Conservation (phyloP, 164 flowering plant genomes). For the Kingdonia uniflora region DNA sequence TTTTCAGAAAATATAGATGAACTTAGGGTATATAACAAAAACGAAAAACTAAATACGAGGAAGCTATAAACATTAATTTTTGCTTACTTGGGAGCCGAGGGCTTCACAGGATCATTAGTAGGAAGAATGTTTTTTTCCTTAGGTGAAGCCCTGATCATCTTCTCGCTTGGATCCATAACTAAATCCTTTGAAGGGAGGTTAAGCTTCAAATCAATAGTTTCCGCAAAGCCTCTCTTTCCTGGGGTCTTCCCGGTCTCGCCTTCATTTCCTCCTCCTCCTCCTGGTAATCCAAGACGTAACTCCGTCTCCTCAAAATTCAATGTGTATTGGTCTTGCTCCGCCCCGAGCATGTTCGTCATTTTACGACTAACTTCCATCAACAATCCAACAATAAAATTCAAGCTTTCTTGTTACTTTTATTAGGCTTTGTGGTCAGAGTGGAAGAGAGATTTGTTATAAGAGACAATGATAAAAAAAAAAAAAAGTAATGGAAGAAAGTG, state of each 20-base stretch:
- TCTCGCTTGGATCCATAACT: constrained; percentile 9
- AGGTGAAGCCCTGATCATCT: constrained; percentile 12
- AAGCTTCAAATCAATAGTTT: constrained; percentile 75
- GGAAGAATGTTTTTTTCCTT: constrained; percentile 23
- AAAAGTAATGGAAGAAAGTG: neutral
- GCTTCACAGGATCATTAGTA: constrained; percentile 36
- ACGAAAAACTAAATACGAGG: too few species aligned
- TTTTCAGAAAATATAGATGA: too few species aligned
- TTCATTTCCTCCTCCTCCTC: constrained; percentile 20
- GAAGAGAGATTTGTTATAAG: too few species aligned
- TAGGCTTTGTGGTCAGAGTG: neutral
- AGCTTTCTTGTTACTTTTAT: neutral
- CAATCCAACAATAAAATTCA: neutral
- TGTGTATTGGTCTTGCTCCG: constrained; percentile 6
- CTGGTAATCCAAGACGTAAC: constrained; percentile 60
- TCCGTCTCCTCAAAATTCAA: constrained; percentile 51
- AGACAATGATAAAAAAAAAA: neutral
- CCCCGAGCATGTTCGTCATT: constrained; percentile 17
- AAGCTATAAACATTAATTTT: too few species aligned
- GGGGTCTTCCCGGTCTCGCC: constrained; percentile 17
- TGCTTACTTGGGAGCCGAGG: constrained; percentile 45
- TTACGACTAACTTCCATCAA: constrained; percentile 19
- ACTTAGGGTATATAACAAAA: too few species aligned
- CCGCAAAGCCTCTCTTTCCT: constrained; percentile 50
- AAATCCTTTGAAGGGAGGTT: constrained; percentile 24